A percentile compares a stretch with the other conserved stretches of the same genome.
Conservation (phyloP, 2,329 filamentous ascomycete species). For the Fusarium tuaranense region DNA sequence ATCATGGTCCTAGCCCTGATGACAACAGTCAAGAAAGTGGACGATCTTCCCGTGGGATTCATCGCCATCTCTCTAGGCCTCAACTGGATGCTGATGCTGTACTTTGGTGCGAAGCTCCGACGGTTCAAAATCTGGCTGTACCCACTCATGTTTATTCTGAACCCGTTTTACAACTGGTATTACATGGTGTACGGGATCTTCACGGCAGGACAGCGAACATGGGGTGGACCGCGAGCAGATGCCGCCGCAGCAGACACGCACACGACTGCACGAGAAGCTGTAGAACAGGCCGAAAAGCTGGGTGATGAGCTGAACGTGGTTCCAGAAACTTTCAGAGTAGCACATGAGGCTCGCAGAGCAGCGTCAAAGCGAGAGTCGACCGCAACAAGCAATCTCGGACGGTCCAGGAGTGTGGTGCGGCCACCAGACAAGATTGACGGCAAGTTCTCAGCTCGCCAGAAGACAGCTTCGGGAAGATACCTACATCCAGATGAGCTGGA, state of each 20-base stretch:
- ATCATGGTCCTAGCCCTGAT: constrained; percentile 90
- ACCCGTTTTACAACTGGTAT: constrained; percentile 97
- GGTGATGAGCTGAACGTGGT: constrained; percentile 93
- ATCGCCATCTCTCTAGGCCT: constrained; percentile 92
- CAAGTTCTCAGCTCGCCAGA: constrained; percentile 79
- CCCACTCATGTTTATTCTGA: constrained; percentile 93
- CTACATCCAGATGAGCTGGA: constrained; percentile 72
- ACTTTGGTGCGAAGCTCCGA: constrained; percentile 88
- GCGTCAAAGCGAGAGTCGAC: constrained; percentile 44
- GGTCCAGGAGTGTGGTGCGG: constrained; percentile 70
- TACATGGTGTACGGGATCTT: constrained; percentile 99
- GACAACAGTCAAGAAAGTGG: constrained; percentile 82
- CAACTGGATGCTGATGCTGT: constrained; percentile 96
- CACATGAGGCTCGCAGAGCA: constrained; percentile 61
- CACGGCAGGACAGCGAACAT: constrained; percentile 92
- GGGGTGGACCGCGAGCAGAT: constrained; percentile 93
- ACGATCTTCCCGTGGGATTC: constrained; percentile 89
- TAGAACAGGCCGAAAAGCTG: constrained; percentile 79
- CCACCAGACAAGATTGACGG: constrained; percentile 83
- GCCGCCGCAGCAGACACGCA: constrained; percentile 81
- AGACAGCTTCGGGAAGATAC: constrained; percentile 76
- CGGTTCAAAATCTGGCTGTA: constrained; percentile 96
- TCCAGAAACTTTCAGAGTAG: constrained; percentile 82
- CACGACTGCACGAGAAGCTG: constrained; percentile 85
- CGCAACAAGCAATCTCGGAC: constrained; percentile 53